Conservation (phyloP, 345 rosid species). For the Syzygium jambos region DNA sequence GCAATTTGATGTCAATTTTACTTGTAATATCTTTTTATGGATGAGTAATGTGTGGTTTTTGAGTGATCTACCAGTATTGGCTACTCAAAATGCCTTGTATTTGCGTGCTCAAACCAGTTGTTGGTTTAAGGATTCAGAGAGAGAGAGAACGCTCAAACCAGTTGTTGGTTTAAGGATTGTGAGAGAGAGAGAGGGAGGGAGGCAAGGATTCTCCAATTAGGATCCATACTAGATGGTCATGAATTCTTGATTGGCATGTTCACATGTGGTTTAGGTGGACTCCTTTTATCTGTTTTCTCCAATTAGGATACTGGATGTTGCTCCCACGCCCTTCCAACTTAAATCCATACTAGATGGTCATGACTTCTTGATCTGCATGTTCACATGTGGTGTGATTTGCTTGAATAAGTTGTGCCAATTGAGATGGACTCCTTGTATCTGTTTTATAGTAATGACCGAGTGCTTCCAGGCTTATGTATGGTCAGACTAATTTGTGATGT, state of each 20-base stretch:
- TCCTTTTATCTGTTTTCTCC: too few relatives aligned
- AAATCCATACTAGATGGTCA: not conserved
- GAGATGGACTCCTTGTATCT: not conserved
- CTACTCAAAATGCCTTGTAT: not conserved
- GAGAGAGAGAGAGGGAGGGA: too few relatives aligned
- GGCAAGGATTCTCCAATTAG: not conserved
- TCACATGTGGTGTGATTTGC: not conserved
- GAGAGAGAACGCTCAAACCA: too few relatives aligned
- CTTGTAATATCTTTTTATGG: not conserved
- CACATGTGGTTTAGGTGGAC: too few relatives aligned
- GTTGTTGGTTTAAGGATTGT: too few relatives aligned
- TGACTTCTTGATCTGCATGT: not conserved
- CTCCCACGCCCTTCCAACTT: too few relatives aligned
- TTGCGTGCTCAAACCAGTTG: not conserved
- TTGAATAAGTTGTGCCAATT: not conserved
- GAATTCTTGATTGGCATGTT: too few relatives aligned
- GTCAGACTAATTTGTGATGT: not conserved
- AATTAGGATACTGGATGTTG: too few relatives aligned
- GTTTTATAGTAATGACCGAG: not conserved
- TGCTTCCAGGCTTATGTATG: too few relatives aligned
- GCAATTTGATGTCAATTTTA: not conserved
- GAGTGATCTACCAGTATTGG: not conserved
- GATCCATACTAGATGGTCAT: not conserved
- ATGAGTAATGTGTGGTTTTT: not conserved
- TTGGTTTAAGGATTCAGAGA: not conserved